Evolutionary conservation across 2,329 filamentous ascomycete genomes (phyloP).

Genomic region (Didymella lethalis): DNA sequence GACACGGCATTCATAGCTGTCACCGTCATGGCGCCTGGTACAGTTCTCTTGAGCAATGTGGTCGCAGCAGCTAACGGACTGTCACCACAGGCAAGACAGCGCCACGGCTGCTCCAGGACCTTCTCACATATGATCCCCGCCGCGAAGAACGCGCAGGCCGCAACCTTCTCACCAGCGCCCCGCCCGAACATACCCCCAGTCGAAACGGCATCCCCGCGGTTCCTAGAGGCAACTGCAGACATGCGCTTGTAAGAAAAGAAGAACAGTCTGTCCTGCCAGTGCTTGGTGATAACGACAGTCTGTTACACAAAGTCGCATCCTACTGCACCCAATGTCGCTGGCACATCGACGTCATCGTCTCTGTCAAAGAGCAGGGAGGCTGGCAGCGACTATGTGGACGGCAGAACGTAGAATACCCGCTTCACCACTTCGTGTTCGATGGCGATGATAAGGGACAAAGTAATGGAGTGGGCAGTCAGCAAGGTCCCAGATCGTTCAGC

Average conservation of each 20-base stretch:
- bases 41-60: slow-evolving; percentile 9
- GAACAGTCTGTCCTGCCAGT: slow-evolving; percentile 61
- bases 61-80: slow-evolving; percentile 23
- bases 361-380: slow-evolving; percentile 56
- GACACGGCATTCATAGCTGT: slow-evolving; percentile 11
- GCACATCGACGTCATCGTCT: slow-evolving; percentile 67
- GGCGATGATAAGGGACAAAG: slow-evolving; percentile 25
- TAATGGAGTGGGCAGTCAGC: slow-evolving; percentile 28
- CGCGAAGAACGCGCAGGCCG: slow-evolving; percentile 55
- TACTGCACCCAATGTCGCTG: slow-evolving; percentile 68
- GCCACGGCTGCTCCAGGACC: slow-evolving; percentile 60
- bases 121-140: slow-evolving; percentile 61
- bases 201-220: slow-evolving; percentile 44
- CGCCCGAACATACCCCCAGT: slow-evolving; percentile 60
- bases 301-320: slow-evolving; percentile 64
- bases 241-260: slow-evolving; percentile 65
- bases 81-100: slow-evolving; percentile 59
- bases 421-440: slow-evolving; percentile 66
- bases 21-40: slow-evolving; percentile 38
- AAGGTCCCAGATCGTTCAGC: slow-evolving; percentile 37
- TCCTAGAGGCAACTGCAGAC: slow-evolving; percentile 61
- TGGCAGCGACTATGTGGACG: slow-evolving; percentile 52
- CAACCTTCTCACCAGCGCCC: slow-evolving; percentile 66
- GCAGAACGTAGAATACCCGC: slow-evolving; percentile 57
- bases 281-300: slow-evolving; percentile 51